Conservation (phyloP, 1,284 basidiomycete species). For the Rhodofomes roseus region DNA sequence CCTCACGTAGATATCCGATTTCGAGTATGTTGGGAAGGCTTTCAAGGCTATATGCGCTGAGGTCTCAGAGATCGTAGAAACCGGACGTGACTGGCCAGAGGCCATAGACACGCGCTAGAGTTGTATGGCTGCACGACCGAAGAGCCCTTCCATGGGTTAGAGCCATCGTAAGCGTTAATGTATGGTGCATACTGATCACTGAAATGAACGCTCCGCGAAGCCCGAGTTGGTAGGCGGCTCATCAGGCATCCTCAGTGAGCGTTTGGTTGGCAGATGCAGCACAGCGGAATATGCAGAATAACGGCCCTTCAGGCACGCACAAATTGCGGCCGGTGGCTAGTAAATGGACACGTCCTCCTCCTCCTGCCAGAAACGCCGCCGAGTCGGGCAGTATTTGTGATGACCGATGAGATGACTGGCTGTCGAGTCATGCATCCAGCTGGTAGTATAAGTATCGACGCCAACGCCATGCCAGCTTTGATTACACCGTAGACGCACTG, state of each 20-base stretch:
- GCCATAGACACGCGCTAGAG: background rate
- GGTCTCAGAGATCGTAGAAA: conserved; percentile 10
- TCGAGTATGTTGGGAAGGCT: conserved; percentile 28
- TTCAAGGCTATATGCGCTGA: conserved; percentile 20
- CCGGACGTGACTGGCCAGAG: background rate
- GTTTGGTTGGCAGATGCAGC: too few relatives aligned
- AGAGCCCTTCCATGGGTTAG: background rate
- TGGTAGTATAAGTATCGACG: background rate
- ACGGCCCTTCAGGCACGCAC: too few relatives aligned
- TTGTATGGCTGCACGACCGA: background rate
- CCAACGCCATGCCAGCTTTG: too few relatives aligned
- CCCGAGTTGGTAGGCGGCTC: too few relatives aligned
- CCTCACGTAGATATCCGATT: conserved; percentile 47
- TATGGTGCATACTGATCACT: too few relatives aligned
- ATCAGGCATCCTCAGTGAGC: too few relatives aligned
- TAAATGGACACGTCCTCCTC: background rate
- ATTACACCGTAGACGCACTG: too few relatives aligned
- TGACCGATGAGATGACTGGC: background rate
- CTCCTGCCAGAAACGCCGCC: background rate
- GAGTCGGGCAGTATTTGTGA: background rate
- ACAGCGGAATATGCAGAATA: too few relatives aligned
- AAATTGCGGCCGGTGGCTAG: too few relatives aligned
- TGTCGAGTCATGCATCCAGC: background rate
- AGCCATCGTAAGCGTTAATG: too few relatives aligned
- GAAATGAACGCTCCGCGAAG: too few relatives aligned